Evolutionary conservation across 2,329 filamentous ascomycete species (phyloP).

Genomic region (Neofusicoccum cordaticola): DNA sequence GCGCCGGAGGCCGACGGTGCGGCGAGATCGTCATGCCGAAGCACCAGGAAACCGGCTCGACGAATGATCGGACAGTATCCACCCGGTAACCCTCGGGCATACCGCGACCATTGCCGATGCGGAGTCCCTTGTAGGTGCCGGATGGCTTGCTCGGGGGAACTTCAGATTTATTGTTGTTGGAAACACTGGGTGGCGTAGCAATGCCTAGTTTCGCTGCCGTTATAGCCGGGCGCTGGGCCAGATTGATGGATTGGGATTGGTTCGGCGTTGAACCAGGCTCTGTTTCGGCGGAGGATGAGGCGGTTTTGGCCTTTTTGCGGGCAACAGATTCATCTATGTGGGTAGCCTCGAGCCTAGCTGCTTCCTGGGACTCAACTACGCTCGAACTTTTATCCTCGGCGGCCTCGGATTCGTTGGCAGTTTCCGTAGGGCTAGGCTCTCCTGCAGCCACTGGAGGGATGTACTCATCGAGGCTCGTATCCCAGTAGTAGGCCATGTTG

Average conservation of each 20-base stretch:
- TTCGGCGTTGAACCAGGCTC: not conserved
- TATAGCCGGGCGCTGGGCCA: slow-evolving; percentile 1
- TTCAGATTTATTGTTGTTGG: slow-evolving; percentile 18
- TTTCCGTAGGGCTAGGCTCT: slow-evolving; percentile 24
- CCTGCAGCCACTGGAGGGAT: slow-evolving; percentile 30
- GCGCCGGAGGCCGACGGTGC: slow-evolving; percentile 46
- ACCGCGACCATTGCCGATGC: slow-evolving; percentile 54
- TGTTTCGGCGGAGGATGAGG: slow-evolving; percentile 20
- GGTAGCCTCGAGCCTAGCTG: not conserved
- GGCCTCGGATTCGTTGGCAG: not conserved
- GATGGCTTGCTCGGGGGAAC: slow-evolving; percentile 24
- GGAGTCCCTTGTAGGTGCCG: slow-evolving; percentile 56
- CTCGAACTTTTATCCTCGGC: not conserved
- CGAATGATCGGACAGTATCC: slow-evolving; percentile 54
- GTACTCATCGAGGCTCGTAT: slow-evolving; percentile 58
- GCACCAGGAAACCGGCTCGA: slow-evolving; percentile 58
- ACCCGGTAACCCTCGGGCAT: slow-evolving; percentile 60
- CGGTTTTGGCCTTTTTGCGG: slow-evolving; percentile 40
- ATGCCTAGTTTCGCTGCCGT: slow-evolving; percentile 19
- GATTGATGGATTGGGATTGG: slow-evolving; percentile 10
- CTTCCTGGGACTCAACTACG: not conserved
- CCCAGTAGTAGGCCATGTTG: slow-evolving; percentile 62
- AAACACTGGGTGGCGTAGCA: slow-evolving; percentile 28
- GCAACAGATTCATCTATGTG: slow-evolving; percentile 19
- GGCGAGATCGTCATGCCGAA: slow-evolving; percentile 54